Evolutionary conservation across 768 basidiomycete species (phyloP).

Genomic region (Leccinum variicolor): DNA sequence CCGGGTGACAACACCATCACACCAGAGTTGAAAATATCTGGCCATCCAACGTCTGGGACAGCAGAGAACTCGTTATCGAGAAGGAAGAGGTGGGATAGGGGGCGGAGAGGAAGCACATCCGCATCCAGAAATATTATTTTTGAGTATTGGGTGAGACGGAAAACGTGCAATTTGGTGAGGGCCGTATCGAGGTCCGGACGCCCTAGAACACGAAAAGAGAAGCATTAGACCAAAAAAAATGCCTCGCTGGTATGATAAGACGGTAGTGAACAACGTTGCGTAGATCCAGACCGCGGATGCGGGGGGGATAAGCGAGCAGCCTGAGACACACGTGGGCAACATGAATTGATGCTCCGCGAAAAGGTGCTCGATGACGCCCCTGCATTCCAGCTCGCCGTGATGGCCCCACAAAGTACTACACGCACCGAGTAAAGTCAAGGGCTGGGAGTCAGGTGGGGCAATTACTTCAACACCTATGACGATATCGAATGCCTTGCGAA

Average conservation of each 20-base stretch:
- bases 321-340: slow-evolving; percentile 10
- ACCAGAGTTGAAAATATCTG: slow-evolving; percentile 98
- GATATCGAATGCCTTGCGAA: slow-evolving; percentile 76
- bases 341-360: slow-evolving; percentile 7
- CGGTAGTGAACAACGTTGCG: slow-evolving; percentile 20
- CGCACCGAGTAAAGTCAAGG: slow-evolving; percentile 80
- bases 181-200: slow-evolving; percentile 91
- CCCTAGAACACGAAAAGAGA: slow-evolving; percentile 46
- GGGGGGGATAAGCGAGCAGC: slow-evolving; percentile 1
- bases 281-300: slow-evolving; percentile 6
- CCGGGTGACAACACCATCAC: slow-evolving; percentile 85
- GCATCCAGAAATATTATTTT: slow-evolving; percentile 92
- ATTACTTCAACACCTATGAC: slow-evolving; percentile 94
- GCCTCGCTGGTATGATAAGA: slow-evolving; percentile 4
- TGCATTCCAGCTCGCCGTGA: slow-evolving; percentile 1
- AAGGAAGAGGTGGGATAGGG: slow-evolving; percentile 90
- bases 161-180: slow-evolving; percentile 94
- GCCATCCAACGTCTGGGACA: slow-evolving; percentile 97
- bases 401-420: slow-evolving; percentile 8
- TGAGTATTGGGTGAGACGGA: slow-evolving; percentile 82
- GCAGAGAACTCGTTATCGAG: slow-evolving; percentile 85
- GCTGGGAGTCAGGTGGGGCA: slow-evolving; percentile 58
- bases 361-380: background rate
- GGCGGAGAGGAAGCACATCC: slow-evolving; percentile 83
- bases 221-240: slow-evolving; percentile 9